A percentile compares a stretch with the other conserved stretches of the same genome.
Conservation (phyloP, 2,329 filamentous ascomycete genomes). For the Aureobasidium musti region DNA sequence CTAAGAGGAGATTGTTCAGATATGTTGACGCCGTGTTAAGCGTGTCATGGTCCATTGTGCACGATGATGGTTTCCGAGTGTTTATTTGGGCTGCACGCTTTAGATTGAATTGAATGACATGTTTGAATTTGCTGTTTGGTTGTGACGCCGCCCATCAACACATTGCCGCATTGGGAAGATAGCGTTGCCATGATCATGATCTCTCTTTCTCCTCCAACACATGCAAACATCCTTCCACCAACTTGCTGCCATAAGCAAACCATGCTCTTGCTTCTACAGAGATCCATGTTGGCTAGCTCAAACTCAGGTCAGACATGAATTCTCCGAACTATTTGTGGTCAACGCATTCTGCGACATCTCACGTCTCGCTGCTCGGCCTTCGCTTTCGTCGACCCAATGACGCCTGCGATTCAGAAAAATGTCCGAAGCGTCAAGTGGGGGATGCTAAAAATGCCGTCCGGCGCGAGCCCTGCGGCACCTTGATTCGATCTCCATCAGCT, state of each 20-base stretch:
- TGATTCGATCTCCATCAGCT: slow-evolving; percentile 21
- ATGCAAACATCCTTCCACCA: background rate
- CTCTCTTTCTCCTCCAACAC: background rate
- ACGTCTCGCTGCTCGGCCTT: slow-evolving; percentile 27
- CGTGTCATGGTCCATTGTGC: slow-evolving; percentile 52
- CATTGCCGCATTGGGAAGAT: slow-evolving; percentile 18
- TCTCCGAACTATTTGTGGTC: slow-evolving; percentile 17
- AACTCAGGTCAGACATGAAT: slow-evolving; percentile 18
- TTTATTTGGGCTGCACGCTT: slow-evolving; percentile 3
- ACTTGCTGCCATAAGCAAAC: background rate
- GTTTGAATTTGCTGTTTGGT: slow-evolving; percentile 26
- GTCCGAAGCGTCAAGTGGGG: slow-evolving; percentile 23
- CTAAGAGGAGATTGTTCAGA: slow-evolving; percentile 66
- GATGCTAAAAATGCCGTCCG: slow-evolving; percentile 25
- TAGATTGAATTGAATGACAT: background rate
- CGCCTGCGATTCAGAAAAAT: slow-evolving; percentile 17
- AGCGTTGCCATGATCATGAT: slow-evolving; percentile 20
- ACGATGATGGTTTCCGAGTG: background rate
- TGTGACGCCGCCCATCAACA: slow-evolving; percentile 21
- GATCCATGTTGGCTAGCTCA: background rate
- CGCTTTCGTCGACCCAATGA: slow-evolving; percentile 10
- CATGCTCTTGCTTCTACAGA: background rate
- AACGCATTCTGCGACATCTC: slow-evolving; percentile 13
- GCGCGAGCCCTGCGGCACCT: slow-evolving; percentile 18
- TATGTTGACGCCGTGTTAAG: slow-evolving; percentile 64